Percentiles rank a stretch among this genome's conserved stretches.
These are phyloP conservation scores for Blastocystis sp. DNA, from an alignment of 352 stramenopile species.

Conservation along the genomic window DNA sequence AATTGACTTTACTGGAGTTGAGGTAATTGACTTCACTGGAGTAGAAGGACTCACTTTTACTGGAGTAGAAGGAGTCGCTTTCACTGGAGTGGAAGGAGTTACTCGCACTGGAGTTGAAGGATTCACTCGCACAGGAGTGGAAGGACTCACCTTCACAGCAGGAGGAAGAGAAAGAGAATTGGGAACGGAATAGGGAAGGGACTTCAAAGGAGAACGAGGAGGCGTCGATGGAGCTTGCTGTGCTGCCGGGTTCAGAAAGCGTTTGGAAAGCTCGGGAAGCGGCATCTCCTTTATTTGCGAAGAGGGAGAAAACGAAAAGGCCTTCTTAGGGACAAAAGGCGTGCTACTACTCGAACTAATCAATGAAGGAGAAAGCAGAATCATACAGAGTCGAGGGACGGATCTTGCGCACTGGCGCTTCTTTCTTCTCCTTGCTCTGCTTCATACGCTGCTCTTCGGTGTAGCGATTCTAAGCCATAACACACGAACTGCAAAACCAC, in stretches of 20 bases:
- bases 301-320: conserved; percentile 4
- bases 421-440: not conserved
- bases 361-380: not conserved
- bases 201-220: not conserved
- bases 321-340: conserved; percentile 43
- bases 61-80: not conserved
- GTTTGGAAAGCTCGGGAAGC: not conserved
- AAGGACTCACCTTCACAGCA: not conserved
- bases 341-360: conserved; percentile 7
- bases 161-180: too few species aligned
- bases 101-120: not conserved
- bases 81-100: not conserved
- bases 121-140: too few species aligned
- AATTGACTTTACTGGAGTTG: too few species aligned
- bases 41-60: not conserved
- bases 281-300: not conserved
- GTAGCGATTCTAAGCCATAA: conserved; percentile 8
- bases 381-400: conserved; percentile 50
- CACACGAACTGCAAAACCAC: not conserved
- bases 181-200: too few species aligned
- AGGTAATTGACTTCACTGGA: too few species aligned
- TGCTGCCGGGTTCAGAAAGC: not conserved
- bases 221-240: not conserved
- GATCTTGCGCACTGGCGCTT: conserved; percentile 37
- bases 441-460: not conserved